Conservation (phyloP, 108 stramenopile genomes). For the Nitzschia sp. region DNA sequence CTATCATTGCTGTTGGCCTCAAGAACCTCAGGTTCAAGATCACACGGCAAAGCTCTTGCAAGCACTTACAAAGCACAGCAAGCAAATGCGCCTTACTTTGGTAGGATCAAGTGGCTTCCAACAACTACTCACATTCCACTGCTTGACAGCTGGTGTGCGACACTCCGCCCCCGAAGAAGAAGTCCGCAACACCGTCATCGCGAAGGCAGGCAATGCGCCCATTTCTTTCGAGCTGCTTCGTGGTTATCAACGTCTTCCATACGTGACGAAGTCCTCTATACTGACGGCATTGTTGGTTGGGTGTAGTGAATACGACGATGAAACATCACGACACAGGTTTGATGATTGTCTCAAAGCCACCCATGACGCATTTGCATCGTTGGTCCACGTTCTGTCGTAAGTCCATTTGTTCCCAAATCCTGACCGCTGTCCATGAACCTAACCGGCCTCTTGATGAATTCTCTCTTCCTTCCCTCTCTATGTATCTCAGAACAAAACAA, state of each 20-base stretch:
- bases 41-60: constrained; percentile 51
- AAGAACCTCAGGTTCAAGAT: constrained; percentile 74
- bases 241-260: constrained; percentile 77
- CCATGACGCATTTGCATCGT: constrained; percentile 58
- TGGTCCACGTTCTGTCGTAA: constrained; percentile 65
- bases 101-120: constrained; percentile 60
- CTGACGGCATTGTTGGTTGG: constrained; percentile 65
- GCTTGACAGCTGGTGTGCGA: constrained; percentile 63
- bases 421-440: too few species aligned
- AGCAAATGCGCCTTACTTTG: constrained; percentile 49
- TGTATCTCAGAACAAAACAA: constrained; percentile 48
- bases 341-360: constrained; percentile 63
- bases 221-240: constrained; percentile 43
- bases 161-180: constrained; percentile 56
- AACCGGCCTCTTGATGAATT: too few species aligned
- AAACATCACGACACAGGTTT: constrained; percentile 45
- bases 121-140: constrained; percentile 60
- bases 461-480: constrained; percentile 6
- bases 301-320: constrained; percentile 64
- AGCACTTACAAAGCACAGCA: constrained; percentile 51
- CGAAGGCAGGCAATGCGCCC: constrained; percentile 33
- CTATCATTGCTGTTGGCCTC: constrained; percentile 85
- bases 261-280: constrained; percentile 57
- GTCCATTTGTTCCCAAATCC: neutral
- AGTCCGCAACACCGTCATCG: constrained; percentile 38